A percentile compares a stretch with the other conserved stretches of the same genome.
Conservation (phyloP, 164 flowering plant genomes). For the Berberis vulgaris region DNA sequence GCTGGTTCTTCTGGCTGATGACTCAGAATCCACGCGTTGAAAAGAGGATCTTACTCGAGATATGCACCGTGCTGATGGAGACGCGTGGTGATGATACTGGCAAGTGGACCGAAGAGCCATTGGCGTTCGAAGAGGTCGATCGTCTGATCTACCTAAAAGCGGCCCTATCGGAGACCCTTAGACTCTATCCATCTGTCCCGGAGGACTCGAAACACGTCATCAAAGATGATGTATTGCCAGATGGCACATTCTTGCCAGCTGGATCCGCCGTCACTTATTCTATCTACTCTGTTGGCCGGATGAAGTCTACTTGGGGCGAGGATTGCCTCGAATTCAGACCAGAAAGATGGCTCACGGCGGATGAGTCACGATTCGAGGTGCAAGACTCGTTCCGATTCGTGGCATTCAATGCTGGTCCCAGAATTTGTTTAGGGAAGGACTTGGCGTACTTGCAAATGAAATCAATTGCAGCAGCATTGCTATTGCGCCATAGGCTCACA, state of each 20-base stretch:
- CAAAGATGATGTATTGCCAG: conserved; percentile 46
- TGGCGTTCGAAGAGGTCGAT: conserved; percentile 58
- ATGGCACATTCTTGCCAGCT: conserved; percentile 56
- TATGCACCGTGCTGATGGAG: conserved; percentile 36
- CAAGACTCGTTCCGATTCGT: conserved; percentile 48
- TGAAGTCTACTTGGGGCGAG: conserved; percentile 51
- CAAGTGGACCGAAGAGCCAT: conserved; percentile 46
- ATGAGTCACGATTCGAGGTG: conserved; percentile 22
- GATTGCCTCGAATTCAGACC: conserved; percentile 53
- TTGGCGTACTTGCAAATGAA: conserved; percentile 92
- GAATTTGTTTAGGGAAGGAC: conserved; percentile 81
- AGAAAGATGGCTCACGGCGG: conserved; percentile 49
- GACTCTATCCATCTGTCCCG: conserved; percentile 64
- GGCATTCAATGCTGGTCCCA: conserved; percentile 86
- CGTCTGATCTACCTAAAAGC: conserved; percentile 50
- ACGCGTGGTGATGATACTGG: conserved; percentile 45
- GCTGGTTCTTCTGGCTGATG: conserved; percentile 38
- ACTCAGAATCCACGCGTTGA: conserved; percentile 23
- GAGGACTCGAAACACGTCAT: conserved; percentile 59
- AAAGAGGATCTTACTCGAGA: conserved; percentile 33
- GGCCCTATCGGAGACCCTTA: conserved; percentile 50
- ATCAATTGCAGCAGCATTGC: conserved; percentile 70
- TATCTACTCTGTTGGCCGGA: conserved; percentile 52
- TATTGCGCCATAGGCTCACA: conserved; percentile 66
- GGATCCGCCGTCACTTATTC: conserved; percentile 61